Evolutionary conservation across 306 rosid species (phyloP).

Genomic region (Urtica urens): DNA sequence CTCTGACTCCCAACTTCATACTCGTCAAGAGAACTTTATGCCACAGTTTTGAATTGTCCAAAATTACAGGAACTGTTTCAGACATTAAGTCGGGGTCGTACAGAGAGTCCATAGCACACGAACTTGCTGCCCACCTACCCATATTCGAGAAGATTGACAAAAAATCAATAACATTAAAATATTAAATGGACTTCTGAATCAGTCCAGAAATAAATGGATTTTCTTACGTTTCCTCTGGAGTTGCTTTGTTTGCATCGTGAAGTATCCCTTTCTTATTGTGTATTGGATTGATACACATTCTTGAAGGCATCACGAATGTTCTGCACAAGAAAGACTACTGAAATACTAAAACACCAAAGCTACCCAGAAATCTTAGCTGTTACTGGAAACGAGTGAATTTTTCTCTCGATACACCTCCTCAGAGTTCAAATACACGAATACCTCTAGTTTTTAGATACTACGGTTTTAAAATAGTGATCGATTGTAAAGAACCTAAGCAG

Average conservation of each 20-base stretch:
- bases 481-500: too few relatives aligned
- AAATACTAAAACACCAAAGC: not conserved
- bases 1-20: conserved; percentile 78
- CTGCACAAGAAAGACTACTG: conserved; percentile 38
- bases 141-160: conserved; percentile 9
- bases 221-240: conserved; percentile 59
- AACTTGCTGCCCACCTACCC: conserved; percentile 63
- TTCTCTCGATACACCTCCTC: too few relatives aligned
- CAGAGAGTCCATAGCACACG: conserved; percentile 81
- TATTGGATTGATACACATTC: conserved; percentile 89
- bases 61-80: conserved; percentile 66
- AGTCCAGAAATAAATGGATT: conserved; percentile 2
- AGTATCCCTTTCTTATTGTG: conserved; percentile 84
- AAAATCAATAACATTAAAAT: not conserved
- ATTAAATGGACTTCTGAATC: conserved; percentile 1
- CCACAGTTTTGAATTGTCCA: conserved; percentile 86
- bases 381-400: too few relatives aligned
- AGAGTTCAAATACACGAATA: too few relatives aligned
- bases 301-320: conserved; percentile 85
- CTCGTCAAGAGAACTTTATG: conserved; percentile 48
- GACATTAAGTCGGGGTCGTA: conserved; percentile 66
- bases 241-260: conserved; percentile 38
- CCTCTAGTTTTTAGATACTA: too few relatives aligned
- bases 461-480: too few relatives aligned
- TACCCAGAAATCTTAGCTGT: too few relatives aligned